Base-by-base conservation (phyloP, 768 basidiomycete genomes). In the Trametes elegans region DNA sequence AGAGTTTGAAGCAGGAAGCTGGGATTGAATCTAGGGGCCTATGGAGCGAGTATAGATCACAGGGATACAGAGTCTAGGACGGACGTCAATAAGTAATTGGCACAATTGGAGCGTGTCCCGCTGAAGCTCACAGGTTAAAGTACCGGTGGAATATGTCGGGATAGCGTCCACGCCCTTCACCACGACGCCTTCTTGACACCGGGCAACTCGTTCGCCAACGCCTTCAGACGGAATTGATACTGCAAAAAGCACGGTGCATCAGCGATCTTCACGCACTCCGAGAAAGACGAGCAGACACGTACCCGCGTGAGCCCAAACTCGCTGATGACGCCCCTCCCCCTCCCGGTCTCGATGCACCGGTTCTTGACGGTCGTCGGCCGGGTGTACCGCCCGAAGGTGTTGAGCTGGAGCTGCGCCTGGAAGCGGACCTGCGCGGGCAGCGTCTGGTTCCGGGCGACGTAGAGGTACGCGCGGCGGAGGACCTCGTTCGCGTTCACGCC, bases 161-260 rank as follows among this genome's bases (percentile, higher is more conserved):
- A 26, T 9, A 48, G 23, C 18, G 21, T 36, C 10, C 38, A 40
- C n/a, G 9, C 3, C 16, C 31, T 64, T 69, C 50, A 97, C 94
- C 95, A 98, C n/a, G 87, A 90, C 7, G 94, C 92, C 65, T 96
- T 94, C 40, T 79, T 77, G 24, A 98, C 92, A 5, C 95, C 95
- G 18, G 90, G 87, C 26, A 97, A 75, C 63, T 95, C 87, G 5
- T 91, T 88, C 31, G 75, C 75, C 49, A 91, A 73, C 0, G 93
- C 95, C 66, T 93, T 90, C 42, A 90, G 64, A 32, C 94, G 82
- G 75, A 98, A 97, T 74, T 95, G 93, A 75, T 81, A 91, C 95
- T 97, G 64, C 7, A 35, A 26, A n/a, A 10, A 53, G 18, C 5
- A 26, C 7, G 2, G n/a, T 11, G n/a, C 27, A 8, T 6, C 45